Base-by-base conservation (phyloP, 768 basidiomycete genomes). In the Phaeotremella skinneri region DNA sequence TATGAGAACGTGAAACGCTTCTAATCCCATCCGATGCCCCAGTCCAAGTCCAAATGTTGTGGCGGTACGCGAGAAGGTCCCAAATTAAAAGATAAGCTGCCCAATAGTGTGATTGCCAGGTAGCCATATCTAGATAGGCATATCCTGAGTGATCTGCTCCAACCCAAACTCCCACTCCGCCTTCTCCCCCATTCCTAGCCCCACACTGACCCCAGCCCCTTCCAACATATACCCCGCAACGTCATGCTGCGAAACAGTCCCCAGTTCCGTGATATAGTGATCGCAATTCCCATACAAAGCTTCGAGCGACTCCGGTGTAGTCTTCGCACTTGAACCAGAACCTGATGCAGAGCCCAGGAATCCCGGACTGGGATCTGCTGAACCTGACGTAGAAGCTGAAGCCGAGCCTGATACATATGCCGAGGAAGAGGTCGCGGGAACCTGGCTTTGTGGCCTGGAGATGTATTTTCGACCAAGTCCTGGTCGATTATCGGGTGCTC, bases 171-270 rank as follows among this genome's bases (percentile, higher is more conserved):
- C 43, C 43, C 43, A 45, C 6, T 45, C 43, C 34, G 9, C 34
- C 7, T 37, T 37, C 34, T 17, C 34, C 7, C 17, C 17, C 17
- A 37, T 37, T 37, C 34, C 17, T 7, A 37, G 7, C 34, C 34
- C 34, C 43, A 45, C 43, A 9, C 37, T n/a, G n/a, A 39, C 43
- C 43, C 43, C 43, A 21, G 13, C 43, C 43, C 43, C 43, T 23
- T 20, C 43, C 43, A 17, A 7, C 34, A 37, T 37, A 37, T 37
- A 37, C 34, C 34, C 34, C 34, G 34, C 43, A 7, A 45, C 43
- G 20, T 45, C 43, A 6, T 45, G 21, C 7, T 23, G 13, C 11
- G 43, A 23, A 45, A 45, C 43, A 7, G 7, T 13, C 11, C 43
- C 43, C 43, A 45, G 20, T 9, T 14, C 6, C 13, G 11, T 45